These are phyloP conservation scores for Begonia fuchsioides DNA, from an alignment of 306 rosid species.

Conservation along the genomic window DNA sequence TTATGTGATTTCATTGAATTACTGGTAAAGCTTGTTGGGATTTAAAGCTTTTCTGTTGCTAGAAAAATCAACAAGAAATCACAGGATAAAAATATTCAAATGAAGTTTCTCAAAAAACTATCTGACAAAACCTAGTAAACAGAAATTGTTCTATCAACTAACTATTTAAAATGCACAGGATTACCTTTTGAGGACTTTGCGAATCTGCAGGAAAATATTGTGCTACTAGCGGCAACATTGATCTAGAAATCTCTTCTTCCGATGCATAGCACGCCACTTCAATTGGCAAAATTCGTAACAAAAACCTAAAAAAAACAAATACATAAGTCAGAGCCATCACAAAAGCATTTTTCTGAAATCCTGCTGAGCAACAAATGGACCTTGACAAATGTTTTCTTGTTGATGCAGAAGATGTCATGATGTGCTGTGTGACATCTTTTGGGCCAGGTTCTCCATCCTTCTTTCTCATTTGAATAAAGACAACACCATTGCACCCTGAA, in stretches of 20 bases:
- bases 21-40: no score
- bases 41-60: no score
- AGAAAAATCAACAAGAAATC: no score
- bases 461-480: slow-evolving; percentile 80
- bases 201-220: slow-evolving; percentile 58
- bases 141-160: not conserved
- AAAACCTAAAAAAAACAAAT: slow-evolving; percentile 48
- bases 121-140: no score
- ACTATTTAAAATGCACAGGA: not conserved
- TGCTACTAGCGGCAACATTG: slow-evolving; percentile 61
- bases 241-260: slow-evolving; percentile 56
- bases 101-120: no score
- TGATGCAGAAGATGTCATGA: slow-evolving; percentile 67
- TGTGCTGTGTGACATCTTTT: slow-evolving; percentile 50
- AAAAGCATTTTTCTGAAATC: no score
- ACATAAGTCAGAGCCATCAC: no score
- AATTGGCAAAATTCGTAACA: slow-evolving; percentile 75
- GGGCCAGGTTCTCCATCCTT: slow-evolving; percentile 61
- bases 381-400: slow-evolving; percentile 86
- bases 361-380: slow-evolving; percentile 20
- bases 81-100: no score
- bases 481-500: slow-evolving; percentile 83
- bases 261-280: slow-evolving; percentile 93
- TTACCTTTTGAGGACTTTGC: slow-evolving; percentile 60
- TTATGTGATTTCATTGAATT: no score